Conservation (phyloP, 768 basidiomycete species). For the Tremella mesenterica region DNA sequence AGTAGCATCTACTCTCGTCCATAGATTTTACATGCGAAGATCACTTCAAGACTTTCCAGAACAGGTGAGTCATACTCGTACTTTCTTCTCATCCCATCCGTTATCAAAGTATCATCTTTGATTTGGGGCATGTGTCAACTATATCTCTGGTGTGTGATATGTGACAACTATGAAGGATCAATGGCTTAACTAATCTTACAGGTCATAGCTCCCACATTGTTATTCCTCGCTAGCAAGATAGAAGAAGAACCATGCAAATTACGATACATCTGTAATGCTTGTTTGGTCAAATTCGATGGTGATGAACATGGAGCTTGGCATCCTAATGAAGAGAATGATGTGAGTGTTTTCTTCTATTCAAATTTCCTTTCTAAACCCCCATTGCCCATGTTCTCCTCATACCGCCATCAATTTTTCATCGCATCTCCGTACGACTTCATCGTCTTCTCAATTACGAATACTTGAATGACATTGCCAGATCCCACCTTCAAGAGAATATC, state of each 20-base stretch:
- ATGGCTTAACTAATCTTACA: slow-evolving; percentile 3
- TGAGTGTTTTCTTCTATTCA: not conserved
- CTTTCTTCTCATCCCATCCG: no score
- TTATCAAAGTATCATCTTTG: not conserved
- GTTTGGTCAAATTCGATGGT: slow-evolving; percentile 16
- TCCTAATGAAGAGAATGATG: slow-evolving; percentile 4
- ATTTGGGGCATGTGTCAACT: no score
- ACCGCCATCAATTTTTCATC: no score
- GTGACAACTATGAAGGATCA: no score
- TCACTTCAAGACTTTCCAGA: slow-evolving; percentile 25
- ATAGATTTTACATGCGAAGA: slow-evolving; percentile 44
- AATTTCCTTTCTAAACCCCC: not conserved
- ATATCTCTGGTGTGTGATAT: no score
- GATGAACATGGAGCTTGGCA: slow-evolving; percentile 3
- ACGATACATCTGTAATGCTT: slow-evolving; percentile 22
- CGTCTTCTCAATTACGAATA: not conserved
- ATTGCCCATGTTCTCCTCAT: no score
- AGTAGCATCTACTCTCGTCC: slow-evolving; percentile 30
- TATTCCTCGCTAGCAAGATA: slow-evolving; percentile 42
- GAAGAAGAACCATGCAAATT: slow-evolving; percentile 37
- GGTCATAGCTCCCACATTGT: slow-evolving; percentile 31
- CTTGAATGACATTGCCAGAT: not conserved
- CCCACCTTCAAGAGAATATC: slow-evolving; percentile 11
- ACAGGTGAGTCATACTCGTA: slow-evolving; percentile 11
- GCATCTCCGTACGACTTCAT: not conserved